These are phyloP conservation scores for Santalum album DNA, from an alignment of 164 flowering plant species.

Conservation along the genomic window DNA sequence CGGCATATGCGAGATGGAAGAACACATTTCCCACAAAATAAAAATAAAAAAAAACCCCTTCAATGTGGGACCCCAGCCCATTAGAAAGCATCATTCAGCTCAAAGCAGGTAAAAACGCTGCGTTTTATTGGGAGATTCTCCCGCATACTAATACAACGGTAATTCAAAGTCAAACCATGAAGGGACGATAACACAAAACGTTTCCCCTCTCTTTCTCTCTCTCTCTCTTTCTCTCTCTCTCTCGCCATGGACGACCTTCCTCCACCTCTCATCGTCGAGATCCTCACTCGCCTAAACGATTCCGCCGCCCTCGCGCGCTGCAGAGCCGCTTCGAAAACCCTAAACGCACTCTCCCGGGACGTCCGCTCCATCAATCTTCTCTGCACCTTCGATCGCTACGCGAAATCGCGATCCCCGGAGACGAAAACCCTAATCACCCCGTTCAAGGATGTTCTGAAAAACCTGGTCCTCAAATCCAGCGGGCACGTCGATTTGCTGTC, in stretches of 20 bases:
- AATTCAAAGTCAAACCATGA: background rate
- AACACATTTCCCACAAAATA: too few species aligned
- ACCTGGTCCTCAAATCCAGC: conserved; percentile 10
- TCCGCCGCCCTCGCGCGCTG: conserved; percentile 34
- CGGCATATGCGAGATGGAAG: too few species aligned
- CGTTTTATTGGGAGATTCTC: too few species aligned
- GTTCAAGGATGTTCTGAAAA: conserved; percentile 29
- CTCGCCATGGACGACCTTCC: conserved; percentile 57
- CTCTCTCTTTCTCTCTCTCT: conserved; percentile 16
- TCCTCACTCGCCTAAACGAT: conserved; percentile 35
- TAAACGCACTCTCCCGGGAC: conserved; percentile 24
- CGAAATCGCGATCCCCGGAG: conserved; percentile 21
- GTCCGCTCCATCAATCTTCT: conserved; percentile 27
- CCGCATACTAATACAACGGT: too few species aligned
- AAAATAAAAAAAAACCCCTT: too few species aligned
- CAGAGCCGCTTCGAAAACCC: conserved; percentile 26
- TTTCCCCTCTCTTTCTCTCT: conserved; percentile 3
- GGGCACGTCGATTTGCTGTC: conserved; percentile 21
- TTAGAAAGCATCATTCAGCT: too few species aligned
- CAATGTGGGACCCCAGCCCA: too few species aligned
- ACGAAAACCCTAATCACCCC: conserved; percentile 21
- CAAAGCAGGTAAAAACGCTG: too few species aligned
- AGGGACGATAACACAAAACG: too few species aligned
- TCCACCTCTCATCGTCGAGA: conserved; percentile 24
- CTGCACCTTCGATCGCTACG: conserved; percentile 30